Conservation (phyloP, 345 rosid genomes). For the Syzygium oleosum region DNA sequence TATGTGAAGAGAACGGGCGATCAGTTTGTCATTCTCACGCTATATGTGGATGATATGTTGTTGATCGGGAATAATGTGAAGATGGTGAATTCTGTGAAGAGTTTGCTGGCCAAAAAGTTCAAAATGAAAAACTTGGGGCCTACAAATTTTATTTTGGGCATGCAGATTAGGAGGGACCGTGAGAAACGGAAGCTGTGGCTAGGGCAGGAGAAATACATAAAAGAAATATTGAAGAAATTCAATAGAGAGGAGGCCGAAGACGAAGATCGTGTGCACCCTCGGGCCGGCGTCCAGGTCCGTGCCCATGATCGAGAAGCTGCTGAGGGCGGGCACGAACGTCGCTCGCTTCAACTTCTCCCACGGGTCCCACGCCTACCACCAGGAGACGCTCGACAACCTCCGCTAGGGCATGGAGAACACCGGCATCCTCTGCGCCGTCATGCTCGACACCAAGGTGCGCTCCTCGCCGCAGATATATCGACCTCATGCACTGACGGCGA, state of each 20-base stretch:
- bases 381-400: conserved; percentile 90
- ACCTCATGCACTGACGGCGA: conserved; percentile 3
- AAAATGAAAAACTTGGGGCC: no score
- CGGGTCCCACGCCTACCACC: conserved; percentile 91
- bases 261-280: conserved; percentile 93
- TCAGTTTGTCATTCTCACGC: no score
- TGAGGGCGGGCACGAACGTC: conserved; percentile 91
- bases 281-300: conserved; percentile 91
- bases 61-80: no score
- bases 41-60: no score
- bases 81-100: no score
- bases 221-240: no score
- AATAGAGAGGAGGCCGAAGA: conserved; percentile 74
- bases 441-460: conserved; percentile 91
- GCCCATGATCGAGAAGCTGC: conserved; percentile 72
- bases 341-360: conserved; percentile 98
- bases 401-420: conserved; percentile 76
- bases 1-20: no score
- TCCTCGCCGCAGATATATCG: neutral
- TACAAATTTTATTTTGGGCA: no score
- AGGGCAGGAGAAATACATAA: no score
- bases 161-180: no score
- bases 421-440: conserved; percentile 89
- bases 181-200: no score
- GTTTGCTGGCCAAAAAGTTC: no score